Evolutionary conservation across 2,329 filamentous ascomycete genomes (phyloP).

Genomic region (Penicillium palitans): DNA sequence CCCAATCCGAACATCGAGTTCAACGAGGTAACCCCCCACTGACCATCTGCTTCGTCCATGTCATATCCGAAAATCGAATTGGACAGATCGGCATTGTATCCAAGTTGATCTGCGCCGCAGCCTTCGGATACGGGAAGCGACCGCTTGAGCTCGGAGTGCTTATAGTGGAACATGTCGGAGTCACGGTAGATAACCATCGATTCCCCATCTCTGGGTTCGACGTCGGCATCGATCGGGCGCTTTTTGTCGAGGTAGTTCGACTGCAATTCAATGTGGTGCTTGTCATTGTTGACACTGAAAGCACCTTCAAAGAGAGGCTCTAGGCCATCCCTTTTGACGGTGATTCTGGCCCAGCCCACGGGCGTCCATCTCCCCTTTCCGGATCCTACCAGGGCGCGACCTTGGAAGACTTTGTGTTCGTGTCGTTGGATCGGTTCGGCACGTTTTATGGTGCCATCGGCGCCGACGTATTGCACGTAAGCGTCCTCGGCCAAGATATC

Average conservation of each 20-base stretch:
- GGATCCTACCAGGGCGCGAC: constrained; percentile 69
- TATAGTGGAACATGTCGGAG: constrained; percentile 67
- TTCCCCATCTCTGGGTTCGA: constrained; percentile 60
- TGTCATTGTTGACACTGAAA: constrained; percentile 76
- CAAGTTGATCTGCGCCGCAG: constrained; percentile 73
- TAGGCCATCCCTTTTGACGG: constrained; percentile 72
- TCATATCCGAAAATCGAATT: constrained; percentile 65
- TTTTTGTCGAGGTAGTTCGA: constrained; percentile 72
- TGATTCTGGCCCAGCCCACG: constrained; percentile 83
- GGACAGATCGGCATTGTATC: constrained; percentile 73
- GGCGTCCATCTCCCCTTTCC: constrained; percentile 69
- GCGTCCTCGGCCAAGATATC: constrained; percentile 80
- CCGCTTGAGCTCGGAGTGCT: constrained; percentile 66
- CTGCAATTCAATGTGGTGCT: constrained; percentile 81
- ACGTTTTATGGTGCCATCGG: constrained; percentile 67
- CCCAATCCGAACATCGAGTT: constrained; percentile 65
- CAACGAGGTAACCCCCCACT: constrained; percentile 63
- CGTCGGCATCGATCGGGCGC: constrained; percentile 68
- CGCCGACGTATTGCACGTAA: constrained; percentile 68
- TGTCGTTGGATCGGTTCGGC: constrained; percentile 70
- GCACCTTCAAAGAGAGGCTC: constrained; percentile 85
- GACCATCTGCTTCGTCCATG: constrained; percentile 53
- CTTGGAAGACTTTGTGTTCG: constrained; percentile 81
- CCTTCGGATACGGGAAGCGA: constrained; percentile 48
- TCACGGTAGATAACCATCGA: constrained; percentile 91